Percentiles rank a stretch among this genome's conserved stretches.
Conservation (phyloP, 1,139 yeast species). For the Nakaseomyces sp. region DNA sequence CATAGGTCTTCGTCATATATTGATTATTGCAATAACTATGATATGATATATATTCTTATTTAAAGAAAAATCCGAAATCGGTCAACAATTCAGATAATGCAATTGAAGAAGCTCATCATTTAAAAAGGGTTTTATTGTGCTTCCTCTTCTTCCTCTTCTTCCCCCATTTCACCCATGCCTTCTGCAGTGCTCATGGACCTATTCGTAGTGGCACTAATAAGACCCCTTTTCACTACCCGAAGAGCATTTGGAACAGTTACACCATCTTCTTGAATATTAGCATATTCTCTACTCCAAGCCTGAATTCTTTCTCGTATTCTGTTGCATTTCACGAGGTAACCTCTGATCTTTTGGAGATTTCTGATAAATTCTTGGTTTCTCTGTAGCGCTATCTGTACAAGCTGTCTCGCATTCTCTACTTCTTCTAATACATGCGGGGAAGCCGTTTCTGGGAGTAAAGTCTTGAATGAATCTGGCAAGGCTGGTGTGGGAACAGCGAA, state of each 20-base stretch:
- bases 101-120: too few relatives aligned
- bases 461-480: conserved; percentile 7
- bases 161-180: conserved; percentile 13
- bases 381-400: conserved; percentile 67
- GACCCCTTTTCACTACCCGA: conserved; percentile 31
- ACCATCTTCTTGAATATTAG: conserved; percentile 51
- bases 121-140: background rate
- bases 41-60: too few relatives aligned
- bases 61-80: too few relatives aligned
- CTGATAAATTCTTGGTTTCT: conserved; percentile 85
- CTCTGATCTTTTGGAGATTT: conserved; percentile 60
- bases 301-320: conserved; percentile 58
- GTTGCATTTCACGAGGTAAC: conserved; percentile 70
- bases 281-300: conserved; percentile 81
- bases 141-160: conserved; percentile 15
- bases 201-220: conserved; percentile 32
- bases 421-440: conserved; percentile 41
- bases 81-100: too few relatives aligned
- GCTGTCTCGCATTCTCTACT: conserved; percentile 57
- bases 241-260: conserved; percentile 30
- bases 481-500: conserved; percentile 46
- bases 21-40: too few relatives aligned
- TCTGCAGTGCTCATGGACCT: conserved; percentile 20
- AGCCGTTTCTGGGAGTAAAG: conserved; percentile 33
- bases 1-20: too few relatives aligned